Percentiles rank a stretch among this genome's conserved stretches.
Evolutionary conservation across 1,139 yeast genomes (phyloP).

Genomic region (Debaryomycetaceae sp.): DNA sequence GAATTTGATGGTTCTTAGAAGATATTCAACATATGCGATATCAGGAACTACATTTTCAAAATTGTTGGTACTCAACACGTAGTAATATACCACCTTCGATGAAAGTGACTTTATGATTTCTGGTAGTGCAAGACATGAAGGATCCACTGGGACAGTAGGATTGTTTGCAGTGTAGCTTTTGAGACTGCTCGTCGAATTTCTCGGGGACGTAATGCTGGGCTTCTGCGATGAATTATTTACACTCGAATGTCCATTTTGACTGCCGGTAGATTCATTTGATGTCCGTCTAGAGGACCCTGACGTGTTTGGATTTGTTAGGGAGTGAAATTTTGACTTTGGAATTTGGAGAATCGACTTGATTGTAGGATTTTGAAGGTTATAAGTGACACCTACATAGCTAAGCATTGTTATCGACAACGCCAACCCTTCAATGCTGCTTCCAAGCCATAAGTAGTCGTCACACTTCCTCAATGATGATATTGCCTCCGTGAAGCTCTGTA

Average conservation of each 20-base stretch:
- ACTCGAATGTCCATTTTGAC: conserved; percentile 3
- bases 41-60: conserved; percentile 81
- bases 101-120: conserved; percentile 48
- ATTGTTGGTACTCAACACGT: conserved; percentile 56
- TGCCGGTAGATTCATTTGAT: conserved; percentile 16
- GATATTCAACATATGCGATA: conserved; percentile 69
- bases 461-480: conserved; percentile 54
- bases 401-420: conserved; percentile 64
- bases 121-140: conserved; percentile 29
- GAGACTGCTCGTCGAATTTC: conserved; percentile 27
- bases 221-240: conserved; percentile 1
- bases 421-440: conserved; percentile 77
- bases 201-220: conserved; percentile 21
- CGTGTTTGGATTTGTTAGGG: conserved; percentile 11
- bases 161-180: conserved; percentile 14
- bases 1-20: conserved; percentile 60
- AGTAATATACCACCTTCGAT: conserved; percentile 51
- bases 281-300: conserved; percentile 15
- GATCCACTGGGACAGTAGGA: conserved; percentile 19
- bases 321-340: conserved; percentile 20
- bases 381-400: conserved; percentile 55
- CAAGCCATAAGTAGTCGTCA: conserved; percentile 85
- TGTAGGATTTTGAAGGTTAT: conserved; percentile 51
- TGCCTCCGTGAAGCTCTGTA: conserved; percentile 71
- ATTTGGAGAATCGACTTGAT: conserved; percentile 23